Evolutionary conservation across 2,329 filamentous ascomycete species (phyloP), one percentile per base, ranked within the genome.

Genomic region (Aspergillus melleus): DNA sequence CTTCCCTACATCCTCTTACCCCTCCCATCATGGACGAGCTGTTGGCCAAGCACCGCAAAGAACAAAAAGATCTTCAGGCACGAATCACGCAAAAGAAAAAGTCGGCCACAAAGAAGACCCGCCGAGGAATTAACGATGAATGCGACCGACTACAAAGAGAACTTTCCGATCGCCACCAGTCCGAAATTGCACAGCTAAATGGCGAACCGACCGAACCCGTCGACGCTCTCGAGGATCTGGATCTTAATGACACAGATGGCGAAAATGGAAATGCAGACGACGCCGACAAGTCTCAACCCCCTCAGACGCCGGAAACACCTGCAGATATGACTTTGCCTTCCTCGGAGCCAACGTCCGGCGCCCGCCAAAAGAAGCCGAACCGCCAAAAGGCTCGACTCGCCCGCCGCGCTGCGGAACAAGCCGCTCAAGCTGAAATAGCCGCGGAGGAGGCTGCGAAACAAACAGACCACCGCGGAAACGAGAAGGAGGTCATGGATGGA

Each of bases 11-110:
- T 39, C 24, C n/a, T 42, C 36, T n/a, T n/a, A 16, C 24, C 6
- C 6, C 32, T 24, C 19, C 53, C 24, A 65, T 49, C n/a, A 86
- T 95, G 77, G 93, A 97, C 61, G 88, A 90, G 63, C 79, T 95
- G 58, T 88, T 91, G 68, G 81, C 87, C 42, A 89, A 88, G 51
- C 95, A 99, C 75, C 88, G 91, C 69, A 95, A 91, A 76, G 94
- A 99, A 78, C 88, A 90, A 74, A 89, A 88, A 68, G 94, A 98
- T 62, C 83, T 99, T 26, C 91, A 96, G 75, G 85, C 87, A 54
- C 88, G 89, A 61, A 88, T 96, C 71, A 97, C 91, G 5, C 92
- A 90, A 78, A 98, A 97, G 84, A 99, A 97, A 83, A 98, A 97
- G 82, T 89, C 90, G 67, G 93, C 95, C 16, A 96, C 90, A 51